Percentiles rank a stretch among this genome's conserved stretches.
Conservation (phyloP, 495 filamentous ascomycete species). For the Filosporella fistucella region DNA sequence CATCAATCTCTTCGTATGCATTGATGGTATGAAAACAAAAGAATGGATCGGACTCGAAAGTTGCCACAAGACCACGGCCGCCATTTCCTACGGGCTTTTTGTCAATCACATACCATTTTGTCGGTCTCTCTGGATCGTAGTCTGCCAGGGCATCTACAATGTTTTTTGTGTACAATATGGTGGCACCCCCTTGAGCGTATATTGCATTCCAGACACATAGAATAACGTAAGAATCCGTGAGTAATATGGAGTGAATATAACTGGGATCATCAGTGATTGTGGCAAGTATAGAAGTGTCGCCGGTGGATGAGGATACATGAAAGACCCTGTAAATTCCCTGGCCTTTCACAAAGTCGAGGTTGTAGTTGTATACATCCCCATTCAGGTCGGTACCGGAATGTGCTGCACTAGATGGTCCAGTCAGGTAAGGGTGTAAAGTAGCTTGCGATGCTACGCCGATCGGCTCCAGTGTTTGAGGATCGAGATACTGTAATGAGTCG, state of each 20-base stretch:
- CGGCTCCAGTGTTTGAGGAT: slow-evolving; percentile 68
- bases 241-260: slow-evolving; percentile 71
- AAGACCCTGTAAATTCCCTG: slow-evolving; percentile 62
- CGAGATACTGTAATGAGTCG: slow-evolving; percentile 48
- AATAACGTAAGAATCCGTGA: slow-evolving; percentile 62
- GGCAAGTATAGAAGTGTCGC: slow-evolving; percentile 65
- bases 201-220: slow-evolving; percentile 54
- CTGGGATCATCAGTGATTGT: slow-evolving; percentile 51
- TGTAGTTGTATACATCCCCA: slow-evolving; percentile 74
- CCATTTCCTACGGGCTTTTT: slow-evolving; percentile 23
- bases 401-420: slow-evolving; percentile 55
- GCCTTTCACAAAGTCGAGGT: slow-evolving; percentile 44
- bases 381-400: slow-evolving; percentile 69
- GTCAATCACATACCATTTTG: slow-evolving; percentile 68
- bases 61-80: slow-evolving; percentile 51
- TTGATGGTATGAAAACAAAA: slow-evolving; percentile 79
- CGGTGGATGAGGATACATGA: slow-evolving; percentile 49
- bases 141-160: slow-evolving; percentile 48
- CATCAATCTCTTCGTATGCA: slow-evolving; percentile 55
- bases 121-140: slow-evolving; percentile 46
- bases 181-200: slow-evolving; percentile 39
- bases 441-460: slow-evolving; percentile 53
- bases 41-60: slow-evolving; percentile 54
- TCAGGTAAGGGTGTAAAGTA: slow-evolving; percentile 58
- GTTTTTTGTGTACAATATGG: slow-evolving; percentile 52